Evolutionary conservation across 1,284 basidiomycete genomes (phyloP).

Genomic region (Sporisorium sorghi): DNA sequence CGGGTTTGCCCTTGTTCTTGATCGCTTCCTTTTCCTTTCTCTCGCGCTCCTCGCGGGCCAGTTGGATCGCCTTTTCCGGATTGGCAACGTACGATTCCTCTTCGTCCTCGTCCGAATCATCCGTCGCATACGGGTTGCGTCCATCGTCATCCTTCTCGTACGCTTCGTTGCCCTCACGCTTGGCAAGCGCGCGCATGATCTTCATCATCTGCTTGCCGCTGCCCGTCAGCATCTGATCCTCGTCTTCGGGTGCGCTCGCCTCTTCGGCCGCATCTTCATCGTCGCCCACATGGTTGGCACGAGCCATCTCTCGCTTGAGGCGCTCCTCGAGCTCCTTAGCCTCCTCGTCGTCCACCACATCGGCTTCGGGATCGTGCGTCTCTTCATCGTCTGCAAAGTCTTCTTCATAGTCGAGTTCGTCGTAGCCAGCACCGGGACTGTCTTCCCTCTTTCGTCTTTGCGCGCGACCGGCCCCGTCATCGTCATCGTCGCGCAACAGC

Average conservation of each 20-base stretch:
- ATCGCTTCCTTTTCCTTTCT: slow-evolving; percentile 49
- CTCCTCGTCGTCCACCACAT: slow-evolving; percentile 62
- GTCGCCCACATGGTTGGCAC: slow-evolving; percentile 62
- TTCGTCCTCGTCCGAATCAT: slow-evolving; percentile 65
- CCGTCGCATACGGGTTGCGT: slow-evolving; percentile 64
- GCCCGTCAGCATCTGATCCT: slow-evolving; percentile 62
- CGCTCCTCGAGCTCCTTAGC: slow-evolving; percentile 66
- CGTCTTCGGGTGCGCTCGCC: slow-evolving; percentile 48
- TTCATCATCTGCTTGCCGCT: slow-evolving; percentile 68
- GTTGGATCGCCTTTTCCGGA: slow-evolving; percentile 65
- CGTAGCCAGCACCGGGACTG: slow-evolving; percentile 52
- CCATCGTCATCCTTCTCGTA: slow-evolving; percentile 68
- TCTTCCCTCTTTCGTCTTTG: slow-evolving; percentile 41
- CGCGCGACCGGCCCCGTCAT: slow-evolving; percentile 34
- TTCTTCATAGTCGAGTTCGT: slow-evolving; percentile 67
- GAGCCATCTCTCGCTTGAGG: slow-evolving; percentile 66
- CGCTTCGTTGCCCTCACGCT: slow-evolving; percentile 63
- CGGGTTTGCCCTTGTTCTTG: slow-evolving; percentile 42
- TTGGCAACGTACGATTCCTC: slow-evolving; percentile 65
- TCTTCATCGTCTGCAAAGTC: slow-evolving; percentile 68
- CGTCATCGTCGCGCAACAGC: slow-evolving; percentile 51
- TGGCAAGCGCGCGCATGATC: slow-evolving; percentile 66
- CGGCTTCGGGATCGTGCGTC: slow-evolving; percentile 45
- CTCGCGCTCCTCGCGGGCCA: slow-evolving; percentile 66
- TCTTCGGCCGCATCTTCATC: slow-evolving; percentile 52